Conservation (phyloP, 2,329 filamentous ascomycete species). For the Emergomyces pasteurianus region DNA sequence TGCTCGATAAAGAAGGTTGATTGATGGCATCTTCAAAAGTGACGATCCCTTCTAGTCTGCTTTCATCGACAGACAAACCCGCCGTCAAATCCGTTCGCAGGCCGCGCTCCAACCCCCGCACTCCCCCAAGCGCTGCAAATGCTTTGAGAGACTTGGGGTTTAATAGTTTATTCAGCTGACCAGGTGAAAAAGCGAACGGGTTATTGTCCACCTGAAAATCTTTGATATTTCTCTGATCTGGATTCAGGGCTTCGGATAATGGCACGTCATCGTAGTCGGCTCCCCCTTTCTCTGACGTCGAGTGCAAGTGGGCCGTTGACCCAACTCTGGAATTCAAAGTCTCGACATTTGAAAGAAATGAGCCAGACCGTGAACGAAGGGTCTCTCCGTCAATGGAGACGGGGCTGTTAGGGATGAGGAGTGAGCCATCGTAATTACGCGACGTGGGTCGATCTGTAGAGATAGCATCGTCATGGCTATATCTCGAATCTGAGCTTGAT, state of each 20-base stretch:
- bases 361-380: slow-evolving; percentile 32
- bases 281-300: slow-evolving; percentile 11
- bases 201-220: slow-evolving; percentile 70
- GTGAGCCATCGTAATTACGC: slow-evolving; percentile 8
- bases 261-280: slow-evolving; percentile 26
- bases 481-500: slow-evolving; percentile 5
- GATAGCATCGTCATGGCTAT: slow-evolving; percentile 1
- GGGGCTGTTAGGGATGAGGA: slow-evolving; percentile 11
- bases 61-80: slow-evolving; percentile 69
- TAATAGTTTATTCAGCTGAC: slow-evolving; percentile 74
- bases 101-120: slow-evolving; percentile 67
- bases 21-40: slow-evolving; percentile 58
- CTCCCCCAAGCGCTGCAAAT: slow-evolving; percentile 67
- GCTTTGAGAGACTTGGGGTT: slow-evolving; percentile 80
- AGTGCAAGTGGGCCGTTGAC: slow-evolving; percentile 18
- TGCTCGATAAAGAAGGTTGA: slow-evolving; percentile 1
- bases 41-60: slow-evolving; percentile 49
- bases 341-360: slow-evolving; percentile 26
- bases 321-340: slow-evolving; percentile 23
- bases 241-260: slow-evolving; percentile 51
- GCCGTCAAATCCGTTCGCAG: slow-evolving; percentile 58
- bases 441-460: slow-evolving; percentile 7
- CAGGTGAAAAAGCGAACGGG: slow-evolving; percentile 67
- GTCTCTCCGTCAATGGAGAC: slow-evolving; percentile 29
- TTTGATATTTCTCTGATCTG: slow-evolving; percentile 62